Evolutionary conservation across 805 yeast genomes (phyloP).

Genomic region (Groenewaldozyma tartarivorans): DNA sequence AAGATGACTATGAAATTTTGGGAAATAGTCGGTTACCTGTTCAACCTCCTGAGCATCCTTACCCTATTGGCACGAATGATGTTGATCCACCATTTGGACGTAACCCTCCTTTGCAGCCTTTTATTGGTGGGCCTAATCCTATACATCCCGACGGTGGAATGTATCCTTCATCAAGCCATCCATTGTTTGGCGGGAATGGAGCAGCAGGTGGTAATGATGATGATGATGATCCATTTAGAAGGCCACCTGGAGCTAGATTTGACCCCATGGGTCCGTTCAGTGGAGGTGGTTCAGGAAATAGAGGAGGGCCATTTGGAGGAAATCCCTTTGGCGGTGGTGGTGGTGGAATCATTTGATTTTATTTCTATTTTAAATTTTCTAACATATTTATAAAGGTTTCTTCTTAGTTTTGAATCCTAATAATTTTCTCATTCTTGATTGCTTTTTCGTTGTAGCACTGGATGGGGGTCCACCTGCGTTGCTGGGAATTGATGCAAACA

Average conservation of each 20-base stretch:
- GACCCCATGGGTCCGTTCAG: constrained; percentile 30
- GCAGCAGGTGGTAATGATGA: constrained; percentile 9
- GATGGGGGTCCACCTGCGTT: too few species aligned
- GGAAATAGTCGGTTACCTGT: constrained; percentile 7
- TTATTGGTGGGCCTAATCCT: constrained; percentile 11
- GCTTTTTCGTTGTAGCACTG: too few species aligned
- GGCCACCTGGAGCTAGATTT: constrained; percentile 33
- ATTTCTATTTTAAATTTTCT: too few species aligned
- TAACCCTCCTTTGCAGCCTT: constrained; percentile 27
- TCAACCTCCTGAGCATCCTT: constrained; percentile 12
- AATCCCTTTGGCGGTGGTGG: not conserved
- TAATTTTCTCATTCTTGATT: not conserved
- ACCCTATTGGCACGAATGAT: constrained; percentile 30
- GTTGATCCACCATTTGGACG: constrained; percentile 32
- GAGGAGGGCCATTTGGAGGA: constrained; percentile 5
- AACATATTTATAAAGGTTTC: not conserved
- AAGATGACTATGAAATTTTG: constrained; percentile 31
- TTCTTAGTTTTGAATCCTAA: not conserved
- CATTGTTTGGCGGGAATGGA: constrained; percentile 19
- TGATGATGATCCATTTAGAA: constrained; percentile 17
- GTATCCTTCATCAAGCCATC: constrained; percentile 26
- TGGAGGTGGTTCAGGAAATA: constrained; percentile 15
- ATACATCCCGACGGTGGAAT: constrained; percentile 21
- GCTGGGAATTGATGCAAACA: too few species aligned
- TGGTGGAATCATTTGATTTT: not conserved